Evolutionary conservation across 2,329 filamentous ascomycete genomes (phyloP), one percentile per base, ranked within the genome.

Genomic region (Hysterium pulicare): DNA sequence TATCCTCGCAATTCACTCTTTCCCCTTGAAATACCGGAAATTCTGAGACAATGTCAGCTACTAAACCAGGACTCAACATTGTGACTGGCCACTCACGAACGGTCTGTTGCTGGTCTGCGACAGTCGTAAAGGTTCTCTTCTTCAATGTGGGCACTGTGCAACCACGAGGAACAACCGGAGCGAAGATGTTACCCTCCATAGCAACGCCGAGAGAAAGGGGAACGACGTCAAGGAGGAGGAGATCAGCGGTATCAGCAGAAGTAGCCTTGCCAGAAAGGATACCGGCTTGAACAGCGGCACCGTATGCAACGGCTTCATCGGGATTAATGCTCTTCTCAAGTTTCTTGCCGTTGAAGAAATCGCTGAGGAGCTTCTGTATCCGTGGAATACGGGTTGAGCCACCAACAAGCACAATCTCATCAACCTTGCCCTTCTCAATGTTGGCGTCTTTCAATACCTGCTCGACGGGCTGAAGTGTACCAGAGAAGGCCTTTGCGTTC

Each of bases 341-440:
- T 86, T 98, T 96, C 89, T 98, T 98, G 75, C 90, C 90, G 71
- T 94, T 87, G 78, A 98, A 98, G 83, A 90, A 96, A 75, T 98
- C 93, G 77, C 85, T 90, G 58, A 98, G 84, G 57, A 98, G 86
- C 83, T 97, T 97, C 85, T 98, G 93, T 72, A 98, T 95, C 71
- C 85, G 84, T 67, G 93, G 93, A 62, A 98, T 98, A 89, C 93
- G 93, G 66, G 93, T 98, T 53, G 90, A 96, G 62, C 93, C 93
- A 83, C 93, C 93, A 67, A 98, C 93, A 65, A 98, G 87, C 63
- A 98, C 93, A 57, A 98, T 95, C 81, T 98, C 93, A 69, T 97
- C 90, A 64, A 98, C 91, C 67, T 82, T 85, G 72, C 72, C 80
- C 87, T 97, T 97, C 68, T 90, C 86, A 46, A 96, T 79, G 59